Conservation (phyloP, 108 stramenopile species). For the Seminavis robusta region DNA sequence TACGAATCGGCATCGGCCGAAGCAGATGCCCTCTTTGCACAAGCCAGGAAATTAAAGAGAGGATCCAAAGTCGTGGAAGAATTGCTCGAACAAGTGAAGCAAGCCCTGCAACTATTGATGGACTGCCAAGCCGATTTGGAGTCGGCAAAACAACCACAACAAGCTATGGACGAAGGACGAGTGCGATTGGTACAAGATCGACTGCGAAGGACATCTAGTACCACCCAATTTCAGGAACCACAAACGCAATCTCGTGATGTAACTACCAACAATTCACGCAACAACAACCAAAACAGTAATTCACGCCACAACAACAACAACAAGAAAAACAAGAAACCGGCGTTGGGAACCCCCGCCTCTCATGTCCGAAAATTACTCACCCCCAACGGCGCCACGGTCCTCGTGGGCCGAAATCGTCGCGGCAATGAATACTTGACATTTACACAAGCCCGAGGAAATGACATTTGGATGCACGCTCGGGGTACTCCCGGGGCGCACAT, state of each 20-base stretch:
- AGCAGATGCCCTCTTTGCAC: conserved; percentile 77
- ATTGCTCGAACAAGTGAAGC: conserved; percentile 48
- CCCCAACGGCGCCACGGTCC: conserved; percentile 69
- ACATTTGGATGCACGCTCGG: conserved; percentile 85
- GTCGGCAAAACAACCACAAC: conserved; percentile 20
- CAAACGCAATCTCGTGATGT: conserved; percentile 6
- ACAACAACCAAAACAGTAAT: conserved; percentile 14
- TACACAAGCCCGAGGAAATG: conserved; percentile 59
- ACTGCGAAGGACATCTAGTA: conserved; percentile 50
- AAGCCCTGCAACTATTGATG: conserved; percentile 35
- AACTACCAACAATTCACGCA: conserved; percentile 5
- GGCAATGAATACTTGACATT: conserved; percentile 84
- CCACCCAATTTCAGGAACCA: conserved; percentile 52
- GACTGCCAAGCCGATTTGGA: conserved; percentile 49
- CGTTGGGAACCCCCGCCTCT: conserved; percentile 37
- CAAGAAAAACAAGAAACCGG: conserved; percentile 17
- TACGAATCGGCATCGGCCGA: conserved; percentile 67
- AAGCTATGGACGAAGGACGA: conserved; percentile 47
- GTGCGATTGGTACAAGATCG: conserved; percentile 55
- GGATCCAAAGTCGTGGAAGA: conserved; percentile 65
- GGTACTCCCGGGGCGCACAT: conserved; percentile 89
- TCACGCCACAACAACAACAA: no score
- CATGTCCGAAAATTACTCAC: conserved; percentile 58
- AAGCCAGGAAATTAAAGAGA: conserved; percentile 77
- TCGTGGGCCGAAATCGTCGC: conserved; percentile 82